Percentiles rank a stretch among this genome's conserved stretches.
Evolutionary conservation across 208 protist species (phyloP).

Genomic region (Paratrypanosoma confusum): DNA sequence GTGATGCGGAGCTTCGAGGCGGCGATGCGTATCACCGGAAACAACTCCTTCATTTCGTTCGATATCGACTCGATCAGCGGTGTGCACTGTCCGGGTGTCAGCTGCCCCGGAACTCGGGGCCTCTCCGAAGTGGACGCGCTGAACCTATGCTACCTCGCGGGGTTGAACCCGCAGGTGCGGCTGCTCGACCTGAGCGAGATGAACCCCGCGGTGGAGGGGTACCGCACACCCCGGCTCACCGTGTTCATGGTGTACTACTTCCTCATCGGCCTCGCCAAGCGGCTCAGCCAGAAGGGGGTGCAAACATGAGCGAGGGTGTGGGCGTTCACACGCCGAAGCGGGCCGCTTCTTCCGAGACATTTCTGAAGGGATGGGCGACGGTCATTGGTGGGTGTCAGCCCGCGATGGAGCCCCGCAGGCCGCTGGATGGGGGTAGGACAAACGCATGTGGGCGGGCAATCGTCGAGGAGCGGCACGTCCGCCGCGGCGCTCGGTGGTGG

Average conservation of each 20-base stretch:
- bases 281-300: slow-evolving; percentile 9
- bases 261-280: slow-evolving; percentile 25
- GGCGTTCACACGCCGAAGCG: too few relatives aligned
- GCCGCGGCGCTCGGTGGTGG: too few relatives aligned
- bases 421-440: too few relatives aligned
- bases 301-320: too few relatives aligned
- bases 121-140: slow-evolving; percentile 43
- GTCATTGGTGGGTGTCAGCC: too few relatives aligned
- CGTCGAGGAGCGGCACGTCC: too few relatives aligned
- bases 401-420: too few relatives aligned
- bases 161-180: slow-evolving; percentile 18
- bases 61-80: slow-evolving; percentile 47
- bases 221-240: slow-evolving; percentile 34
- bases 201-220: slow-evolving; percentile 49
- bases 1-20: slow-evolving; percentile 2
- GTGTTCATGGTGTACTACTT: slow-evolving; percentile 59
- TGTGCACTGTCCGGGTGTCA: slow-evolving; percentile 43
- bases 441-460: too few relatives aligned
- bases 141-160: slow-evolving; percentile 41
- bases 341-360: too few relatives aligned
- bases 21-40: slow-evolving; percentile 12
- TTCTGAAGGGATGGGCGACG: too few relatives aligned
- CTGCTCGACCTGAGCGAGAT: slow-evolving; percentile 60
- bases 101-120: slow-evolving; percentile 30
- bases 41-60: slow-evolving; percentile 63